phyloP scores from a whole-genome alignment of 306 rosid genomes.

The Rosa lucieae region DNA sequence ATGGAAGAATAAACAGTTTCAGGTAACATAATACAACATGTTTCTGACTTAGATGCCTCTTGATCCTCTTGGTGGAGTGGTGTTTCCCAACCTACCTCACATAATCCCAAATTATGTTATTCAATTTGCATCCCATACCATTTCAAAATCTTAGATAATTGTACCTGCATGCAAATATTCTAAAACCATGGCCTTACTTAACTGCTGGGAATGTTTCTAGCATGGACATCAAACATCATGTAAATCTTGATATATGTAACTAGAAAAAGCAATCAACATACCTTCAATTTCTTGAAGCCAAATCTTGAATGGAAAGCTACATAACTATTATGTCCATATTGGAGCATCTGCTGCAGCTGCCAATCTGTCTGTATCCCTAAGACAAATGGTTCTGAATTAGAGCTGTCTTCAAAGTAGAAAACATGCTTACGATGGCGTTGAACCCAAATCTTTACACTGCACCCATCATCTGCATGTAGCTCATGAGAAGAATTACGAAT shows the following conservation, averaged over 20 bases:
- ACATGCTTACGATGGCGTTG: slow-evolving; percentile 65
- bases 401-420: slow-evolving; percentile 60
- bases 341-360: slow-evolving; percentile 83
- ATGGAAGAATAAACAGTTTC: neutral
- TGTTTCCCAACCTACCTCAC: neutral
- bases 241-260: slow-evolving; percentile 3
- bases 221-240: neutral
- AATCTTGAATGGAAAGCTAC: slow-evolving; percentile 62
- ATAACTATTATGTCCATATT: slow-evolving; percentile 53
- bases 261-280: slow-evolving; percentile 20
- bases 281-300: slow-evolving; percentile 73
- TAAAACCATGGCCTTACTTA: neutral
- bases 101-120: neutral
- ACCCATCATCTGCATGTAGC: slow-evolving; percentile 50
- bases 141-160: neutral
- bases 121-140: neutral
- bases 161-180: neutral
- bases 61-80: neutral
- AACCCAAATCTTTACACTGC: slow-evolving; percentile 66
- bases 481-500: slow-evolving; percentile 57
- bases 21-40: neutral
- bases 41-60: neutral
- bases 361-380: slow-evolving; percentile 83
- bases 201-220: neutral
- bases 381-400: slow-evolving; percentile 48